Percentiles rank a stretch among this genome's conserved stretches.
phyloP scores from a whole-genome alignment of 306 rosid genomes.

The Arachis hypogaea region DNA sequence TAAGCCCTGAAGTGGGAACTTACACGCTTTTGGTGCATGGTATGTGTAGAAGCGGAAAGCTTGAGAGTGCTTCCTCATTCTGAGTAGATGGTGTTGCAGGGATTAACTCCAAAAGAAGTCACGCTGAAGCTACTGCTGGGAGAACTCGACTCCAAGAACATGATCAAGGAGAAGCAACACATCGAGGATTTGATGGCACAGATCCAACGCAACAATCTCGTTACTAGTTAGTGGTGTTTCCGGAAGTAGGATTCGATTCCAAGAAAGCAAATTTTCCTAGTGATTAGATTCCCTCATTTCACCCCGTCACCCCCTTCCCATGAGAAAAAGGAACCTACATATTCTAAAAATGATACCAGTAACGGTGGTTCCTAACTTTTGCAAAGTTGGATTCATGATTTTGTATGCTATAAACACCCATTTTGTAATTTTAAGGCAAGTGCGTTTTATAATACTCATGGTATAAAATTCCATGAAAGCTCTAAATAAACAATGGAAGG shows the following conservation, averaged over 20 bases:
- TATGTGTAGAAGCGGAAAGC: constrained; percentile 56
- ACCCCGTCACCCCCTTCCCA: no score
- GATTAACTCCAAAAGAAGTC: constrained; percentile 43
- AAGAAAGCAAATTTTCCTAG: no score
- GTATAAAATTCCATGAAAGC: background rate
- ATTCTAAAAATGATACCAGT: no score
- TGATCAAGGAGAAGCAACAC: constrained; percentile 58
- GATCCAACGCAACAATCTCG: background rate
- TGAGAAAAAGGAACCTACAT: no score
- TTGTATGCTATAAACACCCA: no score
- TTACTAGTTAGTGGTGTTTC: background rate
- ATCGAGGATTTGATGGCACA: constrained; percentile 59
- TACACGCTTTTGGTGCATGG: constrained; percentile 64
- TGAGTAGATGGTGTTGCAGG: constrained; percentile 65
- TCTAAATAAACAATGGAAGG: background rate
- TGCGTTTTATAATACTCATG: background rate
- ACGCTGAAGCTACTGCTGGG: constrained; percentile 50
- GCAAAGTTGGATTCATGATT: no score
- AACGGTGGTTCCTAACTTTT: no score
- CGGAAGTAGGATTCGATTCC: background rate
- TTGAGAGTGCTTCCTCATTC: constrained; percentile 56
- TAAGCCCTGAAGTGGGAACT: constrained; percentile 64
- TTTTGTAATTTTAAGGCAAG: background rate
- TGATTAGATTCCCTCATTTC: no score
- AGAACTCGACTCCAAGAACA: constrained; percentile 59